Evolutionary conservation across 2,329 filamentous ascomycete species (phyloP), one percentile per base, ranked within the genome.

Genomic region (Colletotrichum salicis): DNA sequence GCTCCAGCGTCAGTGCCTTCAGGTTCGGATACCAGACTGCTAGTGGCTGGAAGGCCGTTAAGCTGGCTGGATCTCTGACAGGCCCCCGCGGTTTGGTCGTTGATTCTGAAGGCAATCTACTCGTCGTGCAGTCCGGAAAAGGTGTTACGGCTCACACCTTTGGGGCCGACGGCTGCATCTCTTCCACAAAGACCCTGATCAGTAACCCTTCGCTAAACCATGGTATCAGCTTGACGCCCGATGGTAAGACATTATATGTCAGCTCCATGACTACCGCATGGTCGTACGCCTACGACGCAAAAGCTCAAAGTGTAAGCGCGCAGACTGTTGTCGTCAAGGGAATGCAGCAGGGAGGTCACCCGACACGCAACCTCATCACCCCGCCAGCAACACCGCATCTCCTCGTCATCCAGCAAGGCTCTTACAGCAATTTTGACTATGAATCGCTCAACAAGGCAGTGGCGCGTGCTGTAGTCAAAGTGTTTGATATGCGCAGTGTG

Each of bases 281-380:
- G 78, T 82, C 85, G 29, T 92, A 89, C 87, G 79, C 80, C 45
- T 93, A 92, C 76, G 84, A 91, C 77, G 78, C 86, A 10, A 78
- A 78, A 6, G 80, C 84, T 6, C 81, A 83, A 64, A 86, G 85
- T 13, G 85, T 86, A 56, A 82, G 82, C 58, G 81, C 81, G 68
- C 83, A 85, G 70, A 81, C 81, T 75, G 81, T 82, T 5, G 77
- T 83, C 22, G 77, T 85, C 24, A 77, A 75, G 61, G 79, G 79
- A 71, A 85, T 85, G 78, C 80, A 81, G 68, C 76, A 80, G 13
- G 82, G 81, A 12, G 79, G 83, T 41, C 83, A 84, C 75, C 81
- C 80, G 37, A 82, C 82, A 0, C 76, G 83, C 24, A 81, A 80
- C 51, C 70, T 84, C 19, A 72, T 81, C 22, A 78, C 84, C 10